phyloP scores from a whole-genome alignment of 306 rosid species.

The Inga laurina region DNA sequence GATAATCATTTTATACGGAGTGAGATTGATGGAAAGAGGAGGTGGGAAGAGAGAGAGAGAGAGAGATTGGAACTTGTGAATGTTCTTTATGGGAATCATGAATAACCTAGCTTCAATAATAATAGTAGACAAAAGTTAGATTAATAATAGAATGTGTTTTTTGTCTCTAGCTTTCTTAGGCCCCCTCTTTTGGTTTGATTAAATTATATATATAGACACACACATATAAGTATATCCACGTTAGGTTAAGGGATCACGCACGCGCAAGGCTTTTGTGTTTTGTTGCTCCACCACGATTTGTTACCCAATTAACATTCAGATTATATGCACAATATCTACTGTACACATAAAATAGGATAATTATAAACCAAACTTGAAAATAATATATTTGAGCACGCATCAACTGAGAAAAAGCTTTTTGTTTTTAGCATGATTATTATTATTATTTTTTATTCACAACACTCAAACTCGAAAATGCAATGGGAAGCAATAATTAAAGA shows the following conservation, averaged over 20 bases:
- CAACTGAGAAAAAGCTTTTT: background rate
- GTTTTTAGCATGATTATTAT: background rate
- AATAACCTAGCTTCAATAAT: conserved; percentile 33
- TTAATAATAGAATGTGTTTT: conserved; percentile 50
- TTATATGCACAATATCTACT: background rate
- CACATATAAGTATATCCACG: conserved; percentile 22
- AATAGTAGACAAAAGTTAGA: conserved; percentile 48
- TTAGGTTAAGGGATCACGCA: conserved; percentile 50
- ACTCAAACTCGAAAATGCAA: background rate
- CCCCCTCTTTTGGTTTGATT: conserved; percentile 15
- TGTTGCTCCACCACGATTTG: conserved; percentile 34
- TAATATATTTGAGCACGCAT: background rate
- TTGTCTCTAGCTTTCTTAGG: conserved; percentile 43
- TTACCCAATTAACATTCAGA: conserved; percentile 23
- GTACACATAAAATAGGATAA: background rate
- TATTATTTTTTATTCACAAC: background rate
- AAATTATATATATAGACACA: conserved; percentile 5
- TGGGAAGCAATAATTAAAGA: too few relatives aligned
- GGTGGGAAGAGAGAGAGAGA: background rate
- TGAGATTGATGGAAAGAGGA: background rate
- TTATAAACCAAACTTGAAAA: background rate
- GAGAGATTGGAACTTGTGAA: conserved; percentile 32
- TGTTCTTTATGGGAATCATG: conserved; percentile 44
- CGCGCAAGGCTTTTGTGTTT: conserved; percentile 36
- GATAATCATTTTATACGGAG: conserved; percentile 32